Conservation (phyloP, 495 filamentous ascomycete genomes). For the Neurospora sp. region DNA sequence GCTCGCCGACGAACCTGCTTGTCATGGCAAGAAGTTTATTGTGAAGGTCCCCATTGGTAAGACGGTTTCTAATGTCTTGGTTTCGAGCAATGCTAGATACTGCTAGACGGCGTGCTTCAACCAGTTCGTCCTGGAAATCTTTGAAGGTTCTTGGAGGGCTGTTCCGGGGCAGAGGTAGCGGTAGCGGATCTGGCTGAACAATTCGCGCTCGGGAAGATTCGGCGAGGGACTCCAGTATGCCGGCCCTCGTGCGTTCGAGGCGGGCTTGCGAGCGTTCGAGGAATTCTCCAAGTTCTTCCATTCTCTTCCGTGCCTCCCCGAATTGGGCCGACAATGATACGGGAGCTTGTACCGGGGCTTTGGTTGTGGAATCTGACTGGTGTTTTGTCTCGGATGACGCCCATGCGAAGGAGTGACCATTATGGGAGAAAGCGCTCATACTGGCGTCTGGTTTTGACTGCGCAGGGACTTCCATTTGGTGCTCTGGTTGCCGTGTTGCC, state of each 20-base stretch:
- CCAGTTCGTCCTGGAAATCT: not conserved
- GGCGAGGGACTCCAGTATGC: not conserved
- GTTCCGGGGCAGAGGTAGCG: not conserved
- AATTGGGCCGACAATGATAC: not conserved
- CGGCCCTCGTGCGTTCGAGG: not conserved
- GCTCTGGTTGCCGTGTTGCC: not conserved
- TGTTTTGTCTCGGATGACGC: not conserved
- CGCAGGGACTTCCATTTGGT: not conserved
- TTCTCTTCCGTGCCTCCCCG: not conserved
- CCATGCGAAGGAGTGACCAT: not conserved
- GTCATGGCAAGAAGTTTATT: not conserved
- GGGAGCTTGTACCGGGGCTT: not conserved
- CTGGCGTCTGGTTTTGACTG: not conserved
- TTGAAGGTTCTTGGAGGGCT: not conserved
- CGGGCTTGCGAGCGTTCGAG: not conserved
- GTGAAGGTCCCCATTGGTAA: not conserved
- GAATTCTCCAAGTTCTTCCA: not conserved
- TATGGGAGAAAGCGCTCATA: not conserved
- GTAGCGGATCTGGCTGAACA: not conserved
- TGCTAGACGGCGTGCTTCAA: not conserved
- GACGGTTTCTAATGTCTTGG: not conserved
- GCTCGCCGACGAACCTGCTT: not conserved
- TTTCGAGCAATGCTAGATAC: not conserved
- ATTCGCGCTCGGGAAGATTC: not conserved
- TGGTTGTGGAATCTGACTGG: not conserved